Evolutionary conservation across 371 early-diverging fungal genomes (phyloP), one percentile per base, ranked within the genome.

Genomic region (Vairimorpha necatrix): DNA sequence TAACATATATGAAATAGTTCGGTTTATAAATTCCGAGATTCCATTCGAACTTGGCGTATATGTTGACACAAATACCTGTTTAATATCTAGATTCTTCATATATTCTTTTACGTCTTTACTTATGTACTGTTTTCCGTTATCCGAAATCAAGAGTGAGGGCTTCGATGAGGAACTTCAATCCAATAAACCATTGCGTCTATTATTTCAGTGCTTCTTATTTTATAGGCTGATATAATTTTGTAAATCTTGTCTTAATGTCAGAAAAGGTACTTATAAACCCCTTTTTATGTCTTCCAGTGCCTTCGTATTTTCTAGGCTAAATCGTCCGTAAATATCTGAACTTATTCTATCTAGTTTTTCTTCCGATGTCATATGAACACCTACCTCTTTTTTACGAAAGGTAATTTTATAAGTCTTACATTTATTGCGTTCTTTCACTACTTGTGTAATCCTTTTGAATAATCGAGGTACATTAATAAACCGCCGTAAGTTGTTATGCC

Each of bases 41-140:
- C 39, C 63, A 38, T 63, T 63, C 13, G 9, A 63, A 1, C 32
- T 20, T 33, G 63, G 63, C 2, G 3, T 24, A 28, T 63, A 63
- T 7, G 42, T 63, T 6, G 63, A 42, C 4, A 33, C 61, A 38
- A 9, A 24, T 11, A 2, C 61, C 6, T 71, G 34, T 13, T 42
- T 58, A 24, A 71, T 71, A 9, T 33, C 32, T 4, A 61, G 0
- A 0, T 61, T 33, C 13, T 34, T 58, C 18, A 47, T 46, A n/a
- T 32, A 71, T 46, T 61, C 47, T 26, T 60, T 16, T 26, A 61
- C 24, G 33, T 58, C 61, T 30, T 33, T 71, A 30, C 72, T 71
- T 1, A 56, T n/a, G 61, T 60, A 71, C 28, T 71, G 61, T 33
- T 22, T 58, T 30, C 72, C 72, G 18, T 71, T 47, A 24, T 71